Base-by-base conservation (phyloP, 169 alveolate species). In the Cryptosporidium ubiquitum region DNA sequence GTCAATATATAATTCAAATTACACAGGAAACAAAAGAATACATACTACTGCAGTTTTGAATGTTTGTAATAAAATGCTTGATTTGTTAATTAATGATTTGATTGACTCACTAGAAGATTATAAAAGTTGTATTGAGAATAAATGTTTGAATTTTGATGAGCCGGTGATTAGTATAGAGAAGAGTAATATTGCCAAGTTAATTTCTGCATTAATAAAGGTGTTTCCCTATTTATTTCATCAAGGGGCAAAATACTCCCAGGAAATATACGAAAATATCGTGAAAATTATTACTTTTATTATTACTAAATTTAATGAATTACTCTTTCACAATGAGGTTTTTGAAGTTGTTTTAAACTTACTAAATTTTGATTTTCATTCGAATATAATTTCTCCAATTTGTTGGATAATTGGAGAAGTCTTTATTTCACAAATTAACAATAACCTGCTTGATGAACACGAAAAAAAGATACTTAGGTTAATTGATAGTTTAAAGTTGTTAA, bases 391-490 rank as follows among this genome's bases (percentile, higher is more conserved):
- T 4, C 18, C 86, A 29, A 9, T 74, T 9, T 74, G 86, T 23
- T 74, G 86, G 86, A 26, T 39, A 35, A 37, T 74, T 57, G 73
- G 73, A 18, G 73, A 74, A 60, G 44, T 57, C 26, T 29, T 70
- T 42, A 31, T 70, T 20, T 31, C 58, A 29, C 18, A 70, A 2
- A 44, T 26, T 14, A 16, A 33, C 40, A 37, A 70, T 31, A 18
- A 69, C 7, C 7, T 51, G 1, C 58, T 70, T 5, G 58, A 44
- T 9, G 16, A 20, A 44, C 39, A 70, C 47, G 55, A 70, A 44
- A 35, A 49, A 52, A 70, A 70, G 26, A 20, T 47, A 3, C 47
- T 70, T 5, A 23, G 18, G 44, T 9, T 70, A n/a, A 70, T 70
- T 49, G 29, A 52, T 29, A 29, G 40, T 26, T 47, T 52, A 3